phyloP scores from a whole-genome alignment of 2,329 filamentous ascomycete genomes.

The Alternaria sp. region DNA sequence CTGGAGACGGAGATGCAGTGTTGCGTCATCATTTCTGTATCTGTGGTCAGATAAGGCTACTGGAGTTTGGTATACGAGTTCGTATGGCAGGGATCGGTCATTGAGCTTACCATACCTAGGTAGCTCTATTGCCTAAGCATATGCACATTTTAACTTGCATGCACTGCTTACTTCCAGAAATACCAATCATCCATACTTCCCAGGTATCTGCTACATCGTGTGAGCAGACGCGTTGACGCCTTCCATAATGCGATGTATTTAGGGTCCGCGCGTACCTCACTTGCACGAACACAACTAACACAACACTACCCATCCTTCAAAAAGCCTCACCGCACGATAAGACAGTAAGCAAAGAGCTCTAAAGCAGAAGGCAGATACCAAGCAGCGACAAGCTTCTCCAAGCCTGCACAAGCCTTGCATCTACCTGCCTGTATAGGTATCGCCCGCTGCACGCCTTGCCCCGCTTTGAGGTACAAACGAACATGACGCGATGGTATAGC shows the following conservation, averaged over 20 bases:
- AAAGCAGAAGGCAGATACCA: conserved; percentile 11
- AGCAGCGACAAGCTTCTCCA: conserved; percentile 28
- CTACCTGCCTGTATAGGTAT: conserved; percentile 25
- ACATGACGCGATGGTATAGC: conserved; percentile 16
- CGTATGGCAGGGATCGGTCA: background rate
- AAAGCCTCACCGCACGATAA: background rate
- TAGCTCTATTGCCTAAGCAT: background rate
- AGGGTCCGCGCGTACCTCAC: background rate
- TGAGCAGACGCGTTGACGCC: background rate
- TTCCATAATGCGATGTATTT: background rate
- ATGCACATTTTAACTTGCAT: background rate
- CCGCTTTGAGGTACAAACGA: conserved; percentile 11
- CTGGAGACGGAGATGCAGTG: background rate
- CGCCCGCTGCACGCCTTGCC: conserved; percentile 14
- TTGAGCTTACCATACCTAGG: background rate
- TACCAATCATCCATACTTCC: background rate
- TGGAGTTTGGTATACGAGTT: background rate
- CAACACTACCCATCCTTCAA: background rate
- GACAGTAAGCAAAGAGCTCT: background rate
- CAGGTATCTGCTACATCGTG: background rate
- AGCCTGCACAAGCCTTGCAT: conserved; percentile 25
- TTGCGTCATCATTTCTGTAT: background rate
- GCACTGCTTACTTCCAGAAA: background rate
- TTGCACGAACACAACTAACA: background rate
- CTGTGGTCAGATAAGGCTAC: background rate